Conservation (phyloP, 495 filamentous ascomycete species). For the Trichoderma erinaceum region DNA sequence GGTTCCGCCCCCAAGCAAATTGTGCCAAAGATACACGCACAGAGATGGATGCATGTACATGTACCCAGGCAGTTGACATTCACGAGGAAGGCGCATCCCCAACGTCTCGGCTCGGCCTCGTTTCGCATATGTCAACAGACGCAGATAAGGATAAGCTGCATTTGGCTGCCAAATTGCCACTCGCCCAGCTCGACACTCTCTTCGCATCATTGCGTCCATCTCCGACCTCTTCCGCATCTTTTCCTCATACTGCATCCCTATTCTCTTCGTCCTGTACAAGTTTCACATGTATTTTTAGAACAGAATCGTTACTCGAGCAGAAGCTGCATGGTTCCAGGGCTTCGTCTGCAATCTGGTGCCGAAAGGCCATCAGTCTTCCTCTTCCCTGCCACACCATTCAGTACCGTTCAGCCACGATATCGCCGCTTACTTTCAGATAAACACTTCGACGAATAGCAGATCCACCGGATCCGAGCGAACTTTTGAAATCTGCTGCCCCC, state of each 20-base stretch:
- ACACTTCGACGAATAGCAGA: background rate
- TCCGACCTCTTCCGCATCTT: background rate
- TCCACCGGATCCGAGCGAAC: background rate
- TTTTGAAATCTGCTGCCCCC: background rate
- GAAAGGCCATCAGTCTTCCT: background rate
- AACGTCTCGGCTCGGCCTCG: background rate
- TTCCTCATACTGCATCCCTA: background rate
- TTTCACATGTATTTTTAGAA: background rate
- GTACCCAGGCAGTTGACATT: background rate
- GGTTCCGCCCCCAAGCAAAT: no score
- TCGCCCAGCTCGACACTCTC: background rate
- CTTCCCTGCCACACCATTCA: background rate
- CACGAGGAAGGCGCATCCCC: background rate
- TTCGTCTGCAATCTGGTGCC: background rate
- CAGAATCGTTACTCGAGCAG: background rate
- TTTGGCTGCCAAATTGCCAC: background rate
- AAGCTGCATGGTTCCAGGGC: background rate
- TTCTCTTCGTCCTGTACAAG: background rate
- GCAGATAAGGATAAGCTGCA: background rate
- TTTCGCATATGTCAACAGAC: background rate
- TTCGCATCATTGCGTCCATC: background rate
- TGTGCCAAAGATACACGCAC: no score
- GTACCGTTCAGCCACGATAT: background rate
- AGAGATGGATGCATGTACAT: background rate
- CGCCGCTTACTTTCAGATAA: background rate